Evolutionary conservation across 345 rosid genomes (phyloP), one percentile per base, ranked within the genome.

Genomic region (Aquilaria sinensis): DNA sequence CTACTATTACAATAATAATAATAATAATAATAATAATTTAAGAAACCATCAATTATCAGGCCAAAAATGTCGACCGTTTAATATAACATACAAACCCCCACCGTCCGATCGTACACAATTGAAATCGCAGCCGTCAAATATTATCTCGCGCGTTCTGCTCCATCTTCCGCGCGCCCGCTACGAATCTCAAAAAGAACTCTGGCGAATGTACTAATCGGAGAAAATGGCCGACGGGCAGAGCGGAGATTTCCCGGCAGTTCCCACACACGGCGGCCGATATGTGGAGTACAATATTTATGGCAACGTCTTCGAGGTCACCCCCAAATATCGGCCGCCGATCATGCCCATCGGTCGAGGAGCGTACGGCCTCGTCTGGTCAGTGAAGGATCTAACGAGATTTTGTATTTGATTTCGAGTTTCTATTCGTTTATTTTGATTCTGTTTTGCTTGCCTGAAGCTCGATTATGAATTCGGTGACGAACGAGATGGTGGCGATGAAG

Each of bases 291-390:
- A 83, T 74, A 87, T 94, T 65, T 91, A 87, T 72, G 97, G 96
- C 13, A 91, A 87, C 72, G 30, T 67, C 12, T 91, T 95, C 37
- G 96, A 95, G 65, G 77, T 89, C 68, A 85, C 99, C 15, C 56
- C 91, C 59, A 94, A 90, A 78, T 94, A 94, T 74, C 87, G 81
- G 51, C 84, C 96, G 65, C 97, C 99, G 72, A 95, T 95, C 77
- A 72, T 65, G 69, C 97, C 99, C 9, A 87, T 95, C 67, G 99
- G 99, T 11, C 96, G 99, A 6, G 97, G 97, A 47, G 99, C 99
- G 5, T 95, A 91, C 60, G 97, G 97, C 37, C 87, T 95, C 80
- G 97, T 95, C 67, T 95, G 99, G 99, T 95, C 23, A 30, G 12
- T 43, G 9, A 57, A 51, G 47, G 7, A 0, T 46, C 33, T 9